Conservation (phyloP, 805 yeast genomes). For the Hanseniaspora pseudoguilliermondii region DNA sequence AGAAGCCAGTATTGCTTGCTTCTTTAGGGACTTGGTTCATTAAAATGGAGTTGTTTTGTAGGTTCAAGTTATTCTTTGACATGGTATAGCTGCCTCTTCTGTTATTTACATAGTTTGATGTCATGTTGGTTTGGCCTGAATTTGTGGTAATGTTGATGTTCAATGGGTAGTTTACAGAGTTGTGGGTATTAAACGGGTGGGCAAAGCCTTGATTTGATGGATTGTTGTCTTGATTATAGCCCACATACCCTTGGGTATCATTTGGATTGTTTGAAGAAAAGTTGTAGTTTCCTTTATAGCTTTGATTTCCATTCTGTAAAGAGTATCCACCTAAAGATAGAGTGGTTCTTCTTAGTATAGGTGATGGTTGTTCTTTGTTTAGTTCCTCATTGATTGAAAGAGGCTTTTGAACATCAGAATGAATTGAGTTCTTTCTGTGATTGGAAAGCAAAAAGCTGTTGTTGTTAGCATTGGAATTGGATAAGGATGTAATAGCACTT, state of each 20-base stretch:
- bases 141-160: background rate
- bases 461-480: slow-evolving; percentile 16
- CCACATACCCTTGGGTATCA: background rate
- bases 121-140: background rate
- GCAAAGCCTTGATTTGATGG: background rate
- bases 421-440: slow-evolving; percentile 25
- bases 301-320: slow-evolving; percentile 10
- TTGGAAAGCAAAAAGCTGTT: slow-evolving; percentile 20
- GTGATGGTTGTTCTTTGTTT: slow-evolving; percentile 14
- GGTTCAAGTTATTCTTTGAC: background rate
- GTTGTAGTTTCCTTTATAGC: background rate
- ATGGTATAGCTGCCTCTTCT: slow-evolving; percentile 11
- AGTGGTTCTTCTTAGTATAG: slow-evolving; percentile 21
- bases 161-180: slow-evolving; percentile 8
- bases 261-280: background rate
- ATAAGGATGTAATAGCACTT: slow-evolving; percentile 28
- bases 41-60: background rate
- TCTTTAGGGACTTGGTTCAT: background rate
- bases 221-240: background rate
- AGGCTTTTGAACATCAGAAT: slow-evolving; percentile 15
- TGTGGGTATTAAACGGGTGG: slow-evolving; percentile 7
- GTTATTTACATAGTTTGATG: background rate
- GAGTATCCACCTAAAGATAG: slow-evolving; percentile 23
- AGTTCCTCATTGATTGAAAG: background rate
- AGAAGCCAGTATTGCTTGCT: slow-evolving; percentile 21